Conservation (phyloP, 73 alveolate genomes). For the Urostyla sp. region DNA sequence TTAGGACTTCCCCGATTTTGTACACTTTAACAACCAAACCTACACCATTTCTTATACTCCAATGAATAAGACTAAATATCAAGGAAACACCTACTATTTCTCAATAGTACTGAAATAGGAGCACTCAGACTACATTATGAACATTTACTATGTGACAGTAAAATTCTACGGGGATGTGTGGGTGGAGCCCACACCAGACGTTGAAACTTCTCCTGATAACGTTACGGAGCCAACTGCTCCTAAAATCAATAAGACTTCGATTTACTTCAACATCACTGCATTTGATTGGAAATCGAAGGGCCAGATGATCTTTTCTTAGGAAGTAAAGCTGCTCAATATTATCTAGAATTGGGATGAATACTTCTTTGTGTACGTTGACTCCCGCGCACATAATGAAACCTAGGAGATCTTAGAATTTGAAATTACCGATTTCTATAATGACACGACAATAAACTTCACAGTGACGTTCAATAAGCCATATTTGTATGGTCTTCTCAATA, state of each 20-base stretch:
- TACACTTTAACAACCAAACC: slow-evolving; percentile 5
- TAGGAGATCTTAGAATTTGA: background rate
- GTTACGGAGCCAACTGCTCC: background rate
- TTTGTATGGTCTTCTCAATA: slow-evolving; percentile 38
- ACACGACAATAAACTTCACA: slow-evolving; percentile 28
- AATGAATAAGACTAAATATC: background rate
- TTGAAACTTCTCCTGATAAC: slow-evolving; percentile 9
- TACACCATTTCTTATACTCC: slow-evolving; percentile 42
- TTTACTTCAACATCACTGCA: too few relatives aligned
- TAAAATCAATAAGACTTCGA: slow-evolving; percentile 10
- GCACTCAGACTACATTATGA: slow-evolving; percentile 54
- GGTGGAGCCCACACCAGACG: slow-evolving; percentile 4
- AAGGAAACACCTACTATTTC: slow-evolving; percentile 53
- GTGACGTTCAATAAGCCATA: slow-evolving; percentile 35
- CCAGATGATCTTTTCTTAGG: too few relatives aligned
- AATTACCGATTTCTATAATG: background rate
- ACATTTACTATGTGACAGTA: slow-evolving; percentile 47
- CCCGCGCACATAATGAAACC: too few relatives aligned
- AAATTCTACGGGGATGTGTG: slow-evolving; percentile 34
- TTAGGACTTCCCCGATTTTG: slow-evolving; percentile 50
- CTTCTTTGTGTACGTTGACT: slow-evolving; percentile 19
- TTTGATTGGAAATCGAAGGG: too few relatives aligned
- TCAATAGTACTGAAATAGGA: slow-evolving; percentile 37
- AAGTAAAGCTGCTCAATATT: too few relatives aligned
- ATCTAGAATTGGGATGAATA: too few relatives aligned